phyloP scores from a whole-genome alignment of 176 grass and related monocot genomes.

The Oryza punctata region DNA sequence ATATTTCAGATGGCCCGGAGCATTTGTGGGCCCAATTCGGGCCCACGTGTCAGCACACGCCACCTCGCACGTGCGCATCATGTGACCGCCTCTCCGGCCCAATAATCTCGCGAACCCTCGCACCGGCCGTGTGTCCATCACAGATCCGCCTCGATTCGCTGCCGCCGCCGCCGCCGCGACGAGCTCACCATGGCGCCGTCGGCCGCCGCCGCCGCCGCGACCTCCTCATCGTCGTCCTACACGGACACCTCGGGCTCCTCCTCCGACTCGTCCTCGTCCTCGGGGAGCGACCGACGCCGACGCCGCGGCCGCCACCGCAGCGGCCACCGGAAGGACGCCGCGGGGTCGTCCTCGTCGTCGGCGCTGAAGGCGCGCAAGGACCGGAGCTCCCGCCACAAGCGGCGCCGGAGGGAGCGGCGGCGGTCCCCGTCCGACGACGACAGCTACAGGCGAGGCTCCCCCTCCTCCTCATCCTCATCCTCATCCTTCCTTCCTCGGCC shows the following conservation, averaged over 20 bases:
- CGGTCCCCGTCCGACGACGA: conserved; percentile 42
- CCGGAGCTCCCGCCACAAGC: conserved; percentile 51
- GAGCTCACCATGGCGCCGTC: conserved; percentile 50
- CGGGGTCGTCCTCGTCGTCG: conserved; percentile 27
- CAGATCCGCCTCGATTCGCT: neutral
- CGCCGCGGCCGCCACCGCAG: conserved; percentile 31
- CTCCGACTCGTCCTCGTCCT: conserved; percentile 5
- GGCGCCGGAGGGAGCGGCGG: conserved; percentile 35
- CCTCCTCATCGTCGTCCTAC: conserved; percentile 16
- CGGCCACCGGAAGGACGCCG: conserved; percentile 36
- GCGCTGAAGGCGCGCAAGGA: conserved; percentile 68
- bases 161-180: conserved; percentile 11
- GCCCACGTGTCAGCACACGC: neutral
- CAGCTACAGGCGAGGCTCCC: conserved; percentile 38
- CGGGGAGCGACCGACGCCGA: conserved; percentile 42
- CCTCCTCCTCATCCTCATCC: too few species aligned
- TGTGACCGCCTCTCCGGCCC: neutral
- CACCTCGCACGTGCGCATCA: neutral
- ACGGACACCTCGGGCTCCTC: neutral
- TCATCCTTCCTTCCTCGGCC: too few species aligned
- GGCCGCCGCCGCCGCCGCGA: neutral
- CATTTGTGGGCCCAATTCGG: neutral
- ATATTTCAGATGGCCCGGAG: neutral
- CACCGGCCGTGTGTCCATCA: neutral
- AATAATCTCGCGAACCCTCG: neutral